Conservation (phyloP, 208 protist genomes). For the Strigomonas galati region DNA sequence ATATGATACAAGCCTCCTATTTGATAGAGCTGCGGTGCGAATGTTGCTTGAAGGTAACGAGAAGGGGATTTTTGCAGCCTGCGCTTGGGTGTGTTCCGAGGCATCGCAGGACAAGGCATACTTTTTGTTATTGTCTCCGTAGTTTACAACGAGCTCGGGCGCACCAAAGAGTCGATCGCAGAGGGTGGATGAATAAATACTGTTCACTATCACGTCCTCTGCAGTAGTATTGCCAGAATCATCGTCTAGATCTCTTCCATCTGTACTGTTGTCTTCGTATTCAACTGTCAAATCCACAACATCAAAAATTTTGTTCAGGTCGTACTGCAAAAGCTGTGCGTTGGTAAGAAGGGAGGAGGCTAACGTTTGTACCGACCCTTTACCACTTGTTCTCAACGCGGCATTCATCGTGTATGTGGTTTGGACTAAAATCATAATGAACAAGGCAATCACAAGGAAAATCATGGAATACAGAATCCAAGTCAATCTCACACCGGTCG, state of each 20-base stretch:
- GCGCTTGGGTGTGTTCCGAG: neutral
- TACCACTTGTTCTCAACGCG: constrained; percentile 30
- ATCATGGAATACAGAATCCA: constrained; percentile 70
- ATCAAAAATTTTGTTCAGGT: constrained; percentile 15
- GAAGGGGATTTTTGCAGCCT: neutral
- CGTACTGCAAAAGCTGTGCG: constrained; percentile 27
- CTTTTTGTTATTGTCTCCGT: neutral
- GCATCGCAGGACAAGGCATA: neutral
- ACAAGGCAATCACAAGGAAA: constrained; percentile 45
- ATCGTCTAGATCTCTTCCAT: constrained; percentile 9
- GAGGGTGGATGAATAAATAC: constrained; percentile 5
- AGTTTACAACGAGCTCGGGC: neutral
- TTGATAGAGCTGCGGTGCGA: neutral
- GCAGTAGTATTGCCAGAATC: neutral
- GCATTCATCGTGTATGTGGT: constrained; percentile 50
- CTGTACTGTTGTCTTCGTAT: neutral
- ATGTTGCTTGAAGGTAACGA: constrained; percentile 6
- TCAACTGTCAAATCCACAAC: neutral
- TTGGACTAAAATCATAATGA: constrained; percentile 50
- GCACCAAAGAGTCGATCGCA: constrained; percentile 5
- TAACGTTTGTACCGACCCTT: constrained; percentile 31
- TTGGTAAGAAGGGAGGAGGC: constrained; percentile 27
- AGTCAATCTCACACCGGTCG: constrained; percentile 54
- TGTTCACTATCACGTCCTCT: neutral
- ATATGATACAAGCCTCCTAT: neutral